Conservation (phyloP, 106 monocot genomes). For the Allium sativum region DNA sequence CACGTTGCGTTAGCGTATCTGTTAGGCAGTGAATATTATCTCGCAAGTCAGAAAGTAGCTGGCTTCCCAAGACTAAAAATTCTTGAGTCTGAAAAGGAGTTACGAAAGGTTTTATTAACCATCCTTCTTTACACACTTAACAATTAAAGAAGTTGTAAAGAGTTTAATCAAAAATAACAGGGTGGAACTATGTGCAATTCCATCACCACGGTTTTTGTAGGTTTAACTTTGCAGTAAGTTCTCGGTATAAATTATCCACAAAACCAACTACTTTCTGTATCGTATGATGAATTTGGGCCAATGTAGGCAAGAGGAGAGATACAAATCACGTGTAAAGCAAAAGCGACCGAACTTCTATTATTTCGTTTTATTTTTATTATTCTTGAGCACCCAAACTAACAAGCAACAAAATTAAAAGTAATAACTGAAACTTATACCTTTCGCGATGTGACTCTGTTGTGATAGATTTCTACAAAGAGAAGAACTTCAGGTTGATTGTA, state of each 20-base stretch:
- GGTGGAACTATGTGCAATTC: too few species aligned
- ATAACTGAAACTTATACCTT: constrained; percentile 27
- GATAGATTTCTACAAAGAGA: constrained; percentile 79
- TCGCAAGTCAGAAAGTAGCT: constrained; percentile 64
- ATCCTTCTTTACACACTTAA: background rate
- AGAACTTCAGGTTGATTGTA: constrained; percentile 47
- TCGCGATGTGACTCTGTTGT: constrained; percentile 17
- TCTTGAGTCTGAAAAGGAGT: constrained; percentile 60
- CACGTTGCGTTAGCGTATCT: constrained; percentile 65
- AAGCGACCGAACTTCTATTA: background rate
- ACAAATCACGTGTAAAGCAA: background rate
- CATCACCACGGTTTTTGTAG: too few species aligned
- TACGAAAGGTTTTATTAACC: background rate
- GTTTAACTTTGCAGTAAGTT: too few species aligned
- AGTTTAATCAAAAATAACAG: too few species aligned
- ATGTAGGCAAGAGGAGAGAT: too few species aligned
- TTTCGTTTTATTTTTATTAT: background rate
- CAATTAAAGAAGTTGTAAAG: background rate
- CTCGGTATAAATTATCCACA: too few species aligned
- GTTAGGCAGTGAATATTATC: constrained; percentile 81
- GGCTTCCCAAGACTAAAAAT: constrained; percentile 79
- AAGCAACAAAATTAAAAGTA: too few species aligned
- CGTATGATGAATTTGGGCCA: too few species aligned
- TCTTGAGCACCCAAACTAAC: too few species aligned
- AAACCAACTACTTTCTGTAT: too few species aligned